Evolutionary conservation across 371 early-diverging fungal species (phyloP), one percentile per base, ranked within the genome.

Genomic region (Saksenaea vasiformis): DNA sequence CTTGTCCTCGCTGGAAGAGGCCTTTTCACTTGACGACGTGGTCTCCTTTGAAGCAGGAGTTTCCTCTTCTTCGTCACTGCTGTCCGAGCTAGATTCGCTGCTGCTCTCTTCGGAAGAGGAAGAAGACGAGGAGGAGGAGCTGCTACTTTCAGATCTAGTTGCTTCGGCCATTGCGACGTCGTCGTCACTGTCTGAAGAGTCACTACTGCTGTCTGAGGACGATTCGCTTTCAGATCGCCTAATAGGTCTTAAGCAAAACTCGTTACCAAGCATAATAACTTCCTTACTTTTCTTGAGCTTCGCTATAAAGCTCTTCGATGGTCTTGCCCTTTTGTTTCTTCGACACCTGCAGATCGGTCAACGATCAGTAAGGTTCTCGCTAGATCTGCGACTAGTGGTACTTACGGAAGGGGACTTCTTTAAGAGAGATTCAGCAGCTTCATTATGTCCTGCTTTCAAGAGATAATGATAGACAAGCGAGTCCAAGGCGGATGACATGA

Each of bases 391-490:
- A 22, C 22, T n/a, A 9, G 8, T 26, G 11, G 19, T 7, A 54
- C 60, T 61, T 71, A 71, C 71, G 17, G 41, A 54, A 37, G 67
- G 58, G 19, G 34, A 24, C 19, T 71, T 67, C 43, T 64, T 64
- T 35, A 61, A 64, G 43, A 71, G 56, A 28, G 60, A 47, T 7
- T 64, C 60, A 28, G 71, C 71, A 14, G 64, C 67, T 11, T 64
- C 66, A 1, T 27, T 43, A 24, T 58, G 61, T 14, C 67, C 71
- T 15, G 60, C 44, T 2, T 60, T 43, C 22, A 28, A 17, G 27
- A 71, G 64, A 43, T 67, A 71, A n/a, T 66, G 47, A 31, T 67
- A 71, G 28, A 71, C 67, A 26, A 66, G 37, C 7, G 67, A 44
- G 15, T 70, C 62, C 56, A 70, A 64, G 24, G 24, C 9, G 34